Percentiles rank a stretch among this genome's conserved stretches.
Evolutionary conservation across 768 basidiomycete genomes (phyloP).

Genomic region (Hericium rajendrae): DNA sequence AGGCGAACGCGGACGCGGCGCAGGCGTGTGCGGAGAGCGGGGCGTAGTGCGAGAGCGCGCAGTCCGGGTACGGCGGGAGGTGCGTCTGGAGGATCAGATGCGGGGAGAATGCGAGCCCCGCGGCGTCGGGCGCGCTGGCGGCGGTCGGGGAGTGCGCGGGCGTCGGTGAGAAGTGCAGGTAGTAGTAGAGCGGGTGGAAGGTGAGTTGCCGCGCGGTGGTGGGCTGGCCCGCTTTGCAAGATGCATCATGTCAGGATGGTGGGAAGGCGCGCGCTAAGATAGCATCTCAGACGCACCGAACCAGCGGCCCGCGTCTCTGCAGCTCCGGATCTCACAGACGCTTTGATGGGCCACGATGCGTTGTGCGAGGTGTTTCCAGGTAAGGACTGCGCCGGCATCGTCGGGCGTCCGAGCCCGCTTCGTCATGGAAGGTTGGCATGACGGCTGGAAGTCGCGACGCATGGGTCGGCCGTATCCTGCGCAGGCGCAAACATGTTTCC

Average conservation of each 20-base stretch:
- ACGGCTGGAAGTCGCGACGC: slow-evolving; percentile 9
- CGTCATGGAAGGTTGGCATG: too few species aligned
- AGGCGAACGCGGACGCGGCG: slow-evolving; percentile 10
- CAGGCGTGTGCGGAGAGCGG: slow-evolving; percentile 10
- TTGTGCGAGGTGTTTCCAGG: slow-evolving; percentile 12
- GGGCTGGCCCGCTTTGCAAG: not conserved
- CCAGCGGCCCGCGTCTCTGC: slow-evolving; percentile 11
- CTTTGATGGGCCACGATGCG: slow-evolving; percentile 9
- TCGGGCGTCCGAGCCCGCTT: not conserved
- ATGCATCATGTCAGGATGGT: not conserved
- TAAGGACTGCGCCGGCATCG: slow-evolving; percentile 1
- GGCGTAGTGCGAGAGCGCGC: slow-evolving; percentile 10
- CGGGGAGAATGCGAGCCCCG: slow-evolving; percentile 7
- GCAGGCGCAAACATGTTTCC: slow-evolving; percentile 9
- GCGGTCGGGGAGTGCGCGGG: slow-evolving; percentile 6
- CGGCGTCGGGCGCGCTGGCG: not conserved
- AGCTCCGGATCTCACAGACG: slow-evolving; percentile 14
- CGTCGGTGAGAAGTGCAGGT: slow-evolving; percentile 12
- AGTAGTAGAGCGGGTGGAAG: slow-evolving; percentile 13
- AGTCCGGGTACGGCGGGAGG: slow-evolving; percentile 13
- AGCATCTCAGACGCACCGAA: slow-evolving; percentile 2
- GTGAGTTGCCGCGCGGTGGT: slow-evolving; percentile 5
- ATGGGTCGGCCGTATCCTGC: slow-evolving; percentile 13
- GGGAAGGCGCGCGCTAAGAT: not conserved
- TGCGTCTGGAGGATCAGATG: slow-evolving; percentile 5